Base-by-base conservation (phyloP, 306 rosid species). In the Medicago lupulina region DNA sequence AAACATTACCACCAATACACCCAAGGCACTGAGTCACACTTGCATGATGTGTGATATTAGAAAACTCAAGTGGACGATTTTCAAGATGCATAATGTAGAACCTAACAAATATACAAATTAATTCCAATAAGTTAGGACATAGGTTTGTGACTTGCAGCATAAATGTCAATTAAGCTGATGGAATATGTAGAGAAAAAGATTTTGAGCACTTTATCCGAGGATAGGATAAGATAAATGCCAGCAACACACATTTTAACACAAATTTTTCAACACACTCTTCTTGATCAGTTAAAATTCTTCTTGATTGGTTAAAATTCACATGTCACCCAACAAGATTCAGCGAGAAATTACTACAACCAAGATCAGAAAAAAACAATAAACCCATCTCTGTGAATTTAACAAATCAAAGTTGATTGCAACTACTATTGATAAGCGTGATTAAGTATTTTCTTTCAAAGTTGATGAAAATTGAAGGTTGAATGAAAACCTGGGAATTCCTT, bases 11-110 rank as follows among this genome's bases (percentile, higher is more conserved):
- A 21, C 97, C 92, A 46, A 90, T 46, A 4, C 97, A 89, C 7
- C 97, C 97, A 8, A 95, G 95, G 85, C 97, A 95, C 70, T 95
- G 97, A 50, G 97, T 95, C 79, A 92, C 98, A 3, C 78, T 84
- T 3, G 96, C 92, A 55, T 95, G 98, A 84, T 95, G 97, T 25
- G 98, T 86, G 23, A 95, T 92, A 2, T 1, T 58, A 1, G 91
- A 85, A 66, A 95, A 87, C 81, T 76, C 31, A 0, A 89, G 86
- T 0, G 92, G 88, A 7, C 89, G 79, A 34, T 80, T 34, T 64
- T 92, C 82, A 68, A 89, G 72, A 68, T 78, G 93, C 96, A 95
- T 90, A 6, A 92, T 85, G 83, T 92, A 90, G 17, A 95, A 83
- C 89, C 96, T 91, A 78, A 1, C 39, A 60, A 60, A 67, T 12